phyloP scores from a whole-genome alignment of 345 rosid species.

The Citrus reticulata region DNA sequence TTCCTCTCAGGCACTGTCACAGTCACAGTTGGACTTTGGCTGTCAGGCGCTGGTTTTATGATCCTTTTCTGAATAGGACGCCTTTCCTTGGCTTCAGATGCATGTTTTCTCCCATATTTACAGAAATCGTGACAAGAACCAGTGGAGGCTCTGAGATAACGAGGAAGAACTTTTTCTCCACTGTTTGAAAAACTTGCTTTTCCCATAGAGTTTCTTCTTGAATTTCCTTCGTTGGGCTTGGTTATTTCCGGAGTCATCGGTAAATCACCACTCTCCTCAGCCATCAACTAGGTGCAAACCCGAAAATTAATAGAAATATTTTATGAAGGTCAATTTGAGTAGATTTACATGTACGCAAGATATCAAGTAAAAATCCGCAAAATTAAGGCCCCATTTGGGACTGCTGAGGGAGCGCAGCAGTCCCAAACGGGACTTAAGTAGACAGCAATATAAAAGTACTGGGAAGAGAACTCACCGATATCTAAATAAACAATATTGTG shows the following conservation, averaged over 20 bases:
- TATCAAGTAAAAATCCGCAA: not conserved
- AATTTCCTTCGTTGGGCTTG: slow-evolving; percentile 24
- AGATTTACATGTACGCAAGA: not conserved
- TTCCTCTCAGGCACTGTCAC: slow-evolving; percentile 32
- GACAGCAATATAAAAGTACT: not conserved
- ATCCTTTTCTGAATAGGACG: slow-evolving; percentile 35
- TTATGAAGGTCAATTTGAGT: not conserved
- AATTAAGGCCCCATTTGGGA: not conserved
- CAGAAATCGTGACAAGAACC: slow-evolving; percentile 88
- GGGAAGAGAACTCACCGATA: not conserved
- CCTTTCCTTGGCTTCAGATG: slow-evolving; percentile 41
- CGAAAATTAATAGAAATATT: not conserved
- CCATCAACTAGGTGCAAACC: slow-evolving; percentile 32
- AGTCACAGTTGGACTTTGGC: slow-evolving; percentile 23
- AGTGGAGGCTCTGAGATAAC: slow-evolving; percentile 66
- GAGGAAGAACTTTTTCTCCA: slow-evolving; percentile 47
- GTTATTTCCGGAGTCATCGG: slow-evolving; percentile 28
- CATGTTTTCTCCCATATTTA: slow-evolving; percentile 64
- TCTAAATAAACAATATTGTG: not conserved
- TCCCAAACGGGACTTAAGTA: no score
- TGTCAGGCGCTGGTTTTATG: slow-evolving; percentile 28
- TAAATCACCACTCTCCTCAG: slow-evolving; percentile 31
- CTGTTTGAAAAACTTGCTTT: slow-evolving; percentile 28
- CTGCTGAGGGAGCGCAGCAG: no score
- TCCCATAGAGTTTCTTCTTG: slow-evolving; percentile 44